These are phyloP conservation scores for Hura crepitans DNA, from an alignment of 441 rosid genomes.

Conservation along the genomic window DNA sequence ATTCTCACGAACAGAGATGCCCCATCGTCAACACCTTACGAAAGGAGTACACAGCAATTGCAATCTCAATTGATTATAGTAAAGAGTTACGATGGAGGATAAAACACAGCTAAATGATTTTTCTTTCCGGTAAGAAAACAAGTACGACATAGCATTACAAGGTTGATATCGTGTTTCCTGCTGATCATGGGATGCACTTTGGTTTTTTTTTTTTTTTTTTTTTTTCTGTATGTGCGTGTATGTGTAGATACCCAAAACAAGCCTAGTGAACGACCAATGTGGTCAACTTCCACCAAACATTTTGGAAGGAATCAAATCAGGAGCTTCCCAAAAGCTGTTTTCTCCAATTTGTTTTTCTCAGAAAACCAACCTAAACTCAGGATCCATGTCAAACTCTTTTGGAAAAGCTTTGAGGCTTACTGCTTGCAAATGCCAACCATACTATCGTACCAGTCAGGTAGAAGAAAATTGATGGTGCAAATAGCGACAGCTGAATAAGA, in stretches of 20 bases:
- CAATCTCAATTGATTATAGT: no score
- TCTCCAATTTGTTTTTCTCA: conserved; percentile 14
- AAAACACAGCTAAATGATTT: no score
- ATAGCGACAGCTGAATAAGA: conserved; percentile 57
- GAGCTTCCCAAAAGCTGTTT: conserved; percentile 5
- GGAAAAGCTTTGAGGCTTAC: conserved; percentile 72
- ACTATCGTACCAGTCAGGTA: conserved; percentile 81
- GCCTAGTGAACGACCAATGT: background rate
- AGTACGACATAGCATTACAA: background rate
- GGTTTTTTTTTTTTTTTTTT: no score
- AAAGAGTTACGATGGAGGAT: no score
- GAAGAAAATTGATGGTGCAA: conserved; percentile 88
- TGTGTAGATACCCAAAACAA: conserved; percentile 12
- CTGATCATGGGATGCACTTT: no score
- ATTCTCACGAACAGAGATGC: no score
- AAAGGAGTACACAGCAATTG: no score
- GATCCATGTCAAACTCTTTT: conserved; percentile 33
- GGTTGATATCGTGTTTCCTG: conserved; percentile 5
- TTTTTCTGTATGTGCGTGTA: background rate
- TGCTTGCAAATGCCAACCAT: conserved; percentile 85
- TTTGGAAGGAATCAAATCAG: conserved; percentile 13
- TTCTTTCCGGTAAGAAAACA: background rate
- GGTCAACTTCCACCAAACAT: conserved; percentile 24
- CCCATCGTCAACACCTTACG: no score
- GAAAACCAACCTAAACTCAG: conserved; percentile 9